These are phyloP conservation scores for Naganishia friedmannii DNA, from an alignment of 768 basidiomycete species.

Conservation along the genomic window DNA sequence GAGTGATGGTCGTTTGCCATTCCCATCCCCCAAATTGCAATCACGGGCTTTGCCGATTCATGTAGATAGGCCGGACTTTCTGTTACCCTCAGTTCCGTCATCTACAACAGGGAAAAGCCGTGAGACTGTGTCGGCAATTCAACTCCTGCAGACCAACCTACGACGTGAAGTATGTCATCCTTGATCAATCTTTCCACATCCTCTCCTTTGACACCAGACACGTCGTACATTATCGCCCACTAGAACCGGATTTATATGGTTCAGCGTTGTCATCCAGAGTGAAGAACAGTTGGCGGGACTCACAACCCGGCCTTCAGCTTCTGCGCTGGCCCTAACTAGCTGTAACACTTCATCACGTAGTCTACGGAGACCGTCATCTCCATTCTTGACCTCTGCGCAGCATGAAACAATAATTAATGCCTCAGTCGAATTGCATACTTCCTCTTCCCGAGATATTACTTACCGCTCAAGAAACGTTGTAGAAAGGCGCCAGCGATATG, in stretches of 20 bases:
- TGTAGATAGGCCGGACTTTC: conserved; percentile 71
- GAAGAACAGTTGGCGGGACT: conserved; percentile 3
- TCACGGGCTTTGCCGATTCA: conserved; percentile 67
- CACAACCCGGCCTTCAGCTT: conserved; percentile 68
- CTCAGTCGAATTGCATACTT: background rate
- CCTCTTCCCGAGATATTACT: background rate
- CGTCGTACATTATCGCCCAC: conserved; percentile 85
- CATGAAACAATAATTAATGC: background rate
- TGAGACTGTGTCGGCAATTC: background rate
- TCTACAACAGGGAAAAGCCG: background rate
- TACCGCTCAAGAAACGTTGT: conserved; percentile 65
- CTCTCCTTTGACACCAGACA: conserved; percentile 70
- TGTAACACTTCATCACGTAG: conserved; percentile 73
- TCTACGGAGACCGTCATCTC: conserved; percentile 57
- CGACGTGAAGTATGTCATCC: conserved; percentile 60
- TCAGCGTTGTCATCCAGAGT: background rate
- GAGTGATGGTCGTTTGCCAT: conserved; percentile 64
- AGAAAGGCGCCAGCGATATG: conserved; percentile 77
- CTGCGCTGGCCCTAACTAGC: conserved; percentile 70
- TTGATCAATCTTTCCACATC: conserved; percentile 67
- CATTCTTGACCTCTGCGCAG: conserved; percentile 33
- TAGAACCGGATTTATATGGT: background rate
- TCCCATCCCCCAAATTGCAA: conserved; percentile 76
- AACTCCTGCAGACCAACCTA: background rate
- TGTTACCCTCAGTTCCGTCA: conserved; percentile 62